A percentile compares a stretch with the other conserved stretches of the same genome.
Evolutionary conservation across 345 rosid species (phyloP).

Genomic region (Lepidium aucheri): DNA sequence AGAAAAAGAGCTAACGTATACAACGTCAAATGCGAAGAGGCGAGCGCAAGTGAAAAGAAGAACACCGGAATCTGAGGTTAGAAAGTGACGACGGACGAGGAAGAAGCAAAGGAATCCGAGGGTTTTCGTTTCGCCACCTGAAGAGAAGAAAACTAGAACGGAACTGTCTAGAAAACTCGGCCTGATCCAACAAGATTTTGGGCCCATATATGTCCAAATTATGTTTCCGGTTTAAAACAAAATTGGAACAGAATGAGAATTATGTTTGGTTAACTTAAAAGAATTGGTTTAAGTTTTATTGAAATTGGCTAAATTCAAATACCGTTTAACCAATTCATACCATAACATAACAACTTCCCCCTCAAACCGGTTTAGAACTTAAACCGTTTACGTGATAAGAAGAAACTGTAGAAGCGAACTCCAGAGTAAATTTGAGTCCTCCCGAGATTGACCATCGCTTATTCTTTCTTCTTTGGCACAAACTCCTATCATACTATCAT

Average conservation of each 20-base stretch:
- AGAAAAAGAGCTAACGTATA: background rate
- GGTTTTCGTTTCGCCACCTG: conserved; percentile 23
- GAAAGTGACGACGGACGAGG: conserved; percentile 9
- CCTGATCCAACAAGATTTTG: background rate
- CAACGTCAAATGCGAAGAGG: background rate
- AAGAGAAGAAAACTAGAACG: background rate
- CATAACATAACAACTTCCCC: background rate
- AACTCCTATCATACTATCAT: background rate
- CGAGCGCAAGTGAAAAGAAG: background rate
- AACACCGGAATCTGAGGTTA: conserved; percentile 3
- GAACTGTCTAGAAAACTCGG: conserved; percentile 1
- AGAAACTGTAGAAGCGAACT: background rate
- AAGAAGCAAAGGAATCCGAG: background rate
- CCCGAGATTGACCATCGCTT: no score
- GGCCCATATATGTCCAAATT: conserved; percentile 9
- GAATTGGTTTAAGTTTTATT: background rate
- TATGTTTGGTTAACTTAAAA: background rate
- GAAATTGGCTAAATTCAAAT: background rate
- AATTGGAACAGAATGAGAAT: background rate
- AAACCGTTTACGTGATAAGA: background rate
- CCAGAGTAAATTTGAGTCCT: background rate
- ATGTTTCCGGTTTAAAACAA: background rate
- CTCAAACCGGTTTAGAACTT: background rate
- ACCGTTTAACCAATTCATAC: background rate
- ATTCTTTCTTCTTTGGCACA: no score